phyloP scores from a whole-genome alignment of 1,284 basidiomycete genomes.

The Takashimella koratensis region DNA sequence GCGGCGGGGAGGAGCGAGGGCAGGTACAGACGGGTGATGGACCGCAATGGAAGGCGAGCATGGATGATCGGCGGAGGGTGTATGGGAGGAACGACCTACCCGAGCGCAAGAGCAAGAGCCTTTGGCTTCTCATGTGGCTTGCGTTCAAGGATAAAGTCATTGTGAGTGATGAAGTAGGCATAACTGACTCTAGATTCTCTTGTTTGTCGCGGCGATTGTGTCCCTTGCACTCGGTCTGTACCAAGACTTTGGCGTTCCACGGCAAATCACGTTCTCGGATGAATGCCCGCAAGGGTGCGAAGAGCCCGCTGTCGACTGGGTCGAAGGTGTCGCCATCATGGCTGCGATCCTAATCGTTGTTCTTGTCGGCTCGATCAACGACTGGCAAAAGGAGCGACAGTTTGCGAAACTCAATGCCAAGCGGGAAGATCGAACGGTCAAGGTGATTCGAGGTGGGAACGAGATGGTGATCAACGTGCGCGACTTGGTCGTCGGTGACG shows the following conservation, averaged over 20 bases:
- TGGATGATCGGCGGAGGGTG: slow-evolving; percentile 66
- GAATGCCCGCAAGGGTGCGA: slow-evolving; percentile 53
- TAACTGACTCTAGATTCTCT: slow-evolving; percentile 61
- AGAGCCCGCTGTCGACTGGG: slow-evolving; percentile 73
- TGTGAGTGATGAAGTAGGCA: slow-evolving; percentile 50
- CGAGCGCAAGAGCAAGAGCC: slow-evolving; percentile 67
- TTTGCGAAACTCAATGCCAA: slow-evolving; percentile 89
- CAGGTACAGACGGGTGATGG: slow-evolving; percentile 40
- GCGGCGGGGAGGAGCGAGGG: slow-evolving; percentile 20
- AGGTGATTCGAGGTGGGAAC: slow-evolving; percentile 78
- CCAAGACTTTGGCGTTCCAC: slow-evolving; percentile 77
- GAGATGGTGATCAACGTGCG: slow-evolving; percentile 77
- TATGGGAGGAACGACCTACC: slow-evolving; percentile 86
- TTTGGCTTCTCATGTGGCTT: slow-evolving; percentile 85
- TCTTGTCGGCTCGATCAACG: slow-evolving; percentile 49
- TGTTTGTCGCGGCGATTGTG: slow-evolving; percentile 85
- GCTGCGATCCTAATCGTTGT: slow-evolving; percentile 76
- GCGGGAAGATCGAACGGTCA: slow-evolving; percentile 91
- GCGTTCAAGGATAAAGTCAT: slow-evolving; percentile 95
- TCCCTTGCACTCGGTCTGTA: slow-evolving; percentile 93
- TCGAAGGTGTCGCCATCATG: slow-evolving; percentile 96
- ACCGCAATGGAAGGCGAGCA: slow-evolving; percentile 55
- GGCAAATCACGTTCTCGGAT: slow-evolving; percentile 50
- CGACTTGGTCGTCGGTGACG: slow-evolving; percentile 90
- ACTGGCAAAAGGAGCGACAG: slow-evolving; percentile 94